Evolutionary conservation across 345 rosid species (phyloP), one percentile per base, ranked within the genome.

Genomic region (Capsella bursapastoris): DNA sequence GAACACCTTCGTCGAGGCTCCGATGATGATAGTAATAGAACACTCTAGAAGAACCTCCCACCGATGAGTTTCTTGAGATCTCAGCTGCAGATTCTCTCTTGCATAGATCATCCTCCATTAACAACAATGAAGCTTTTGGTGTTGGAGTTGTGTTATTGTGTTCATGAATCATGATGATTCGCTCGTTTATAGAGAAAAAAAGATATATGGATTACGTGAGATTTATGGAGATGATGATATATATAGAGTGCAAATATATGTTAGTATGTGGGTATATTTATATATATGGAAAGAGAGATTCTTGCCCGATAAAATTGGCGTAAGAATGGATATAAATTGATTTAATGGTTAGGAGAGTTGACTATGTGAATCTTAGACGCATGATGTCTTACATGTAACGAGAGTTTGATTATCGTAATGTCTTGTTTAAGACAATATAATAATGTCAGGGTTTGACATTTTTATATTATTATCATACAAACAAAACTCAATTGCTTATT

Each of bases 61-160:
- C 49, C 1, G 83, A 73, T 25, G 84, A 79, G 37, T 76, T 80
- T 74, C 85, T 82, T 4, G 87, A 78, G 4, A 85, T 60, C 25
- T 66, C 25, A 22, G 25, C 25, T 22, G 25, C 44, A 52, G 75
- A 53, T 63, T 45, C 66, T 73, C 71, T 85, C 58, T 80, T 76
- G 73, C 75, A 78, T 78, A 74, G 75, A 29, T 51, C 29, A 10
- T 76, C 81, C 29, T 85, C 84, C 15, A 77, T 81, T 72, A 77
- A 70, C 52, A 84, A 79, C 27, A 81, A 38, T 3, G 87, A 78
- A 40, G 75, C 76, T 44, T 52, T 78, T 51, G 61, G 79, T 62
- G 61, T 64, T 57, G 68, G 48, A 40, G 25, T 6, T 43, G 50
- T 35, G 64, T 38, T 29, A 2, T 41, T 13, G 31, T 53, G 80